phyloP scores from a whole-genome alignment of 306 rosid species.

The Dryas drummondii region DNA sequence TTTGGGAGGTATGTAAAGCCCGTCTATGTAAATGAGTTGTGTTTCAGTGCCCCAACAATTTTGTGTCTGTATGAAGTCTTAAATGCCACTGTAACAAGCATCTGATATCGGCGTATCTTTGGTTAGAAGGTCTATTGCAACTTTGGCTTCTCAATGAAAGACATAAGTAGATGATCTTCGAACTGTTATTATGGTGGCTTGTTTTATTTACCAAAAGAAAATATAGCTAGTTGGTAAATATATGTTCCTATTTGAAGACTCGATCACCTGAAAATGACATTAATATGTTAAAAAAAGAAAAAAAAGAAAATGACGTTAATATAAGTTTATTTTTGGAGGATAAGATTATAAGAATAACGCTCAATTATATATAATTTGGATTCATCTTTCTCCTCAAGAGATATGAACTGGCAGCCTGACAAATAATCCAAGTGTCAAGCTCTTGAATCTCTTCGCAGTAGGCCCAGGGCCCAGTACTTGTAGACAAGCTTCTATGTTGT shows the following conservation, averaged over 20 bases:
- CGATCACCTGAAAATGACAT: no score
- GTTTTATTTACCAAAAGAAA: no score
- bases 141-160: neutral
- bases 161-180: neutral
- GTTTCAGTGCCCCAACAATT: constrained; percentile 20
- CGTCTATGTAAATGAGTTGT: constrained; percentile 21
- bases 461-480: neutral
- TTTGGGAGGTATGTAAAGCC: constrained; percentile 31
- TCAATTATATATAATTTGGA: no score
- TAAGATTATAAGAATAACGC: no score
- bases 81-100: constrained; percentile 4
- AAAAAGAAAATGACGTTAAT: no score
- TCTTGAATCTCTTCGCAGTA: neutral
- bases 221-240: no score
- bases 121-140: neutral
- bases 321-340: no score
- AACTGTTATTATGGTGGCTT: no score
- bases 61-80: neutral
- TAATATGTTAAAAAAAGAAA: no score
- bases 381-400: no score
- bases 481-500: neutral
- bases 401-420: neutral
- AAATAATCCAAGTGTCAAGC: neutral
- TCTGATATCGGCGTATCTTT: neutral
- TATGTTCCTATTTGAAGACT: no score